Percentiles rank a stretch among this genome's conserved stretches.
These are phyloP conservation scores for Linaria vulgaris DNA, from an alignment of 257 asterid genomes.

Conservation along the genomic window DNA sequence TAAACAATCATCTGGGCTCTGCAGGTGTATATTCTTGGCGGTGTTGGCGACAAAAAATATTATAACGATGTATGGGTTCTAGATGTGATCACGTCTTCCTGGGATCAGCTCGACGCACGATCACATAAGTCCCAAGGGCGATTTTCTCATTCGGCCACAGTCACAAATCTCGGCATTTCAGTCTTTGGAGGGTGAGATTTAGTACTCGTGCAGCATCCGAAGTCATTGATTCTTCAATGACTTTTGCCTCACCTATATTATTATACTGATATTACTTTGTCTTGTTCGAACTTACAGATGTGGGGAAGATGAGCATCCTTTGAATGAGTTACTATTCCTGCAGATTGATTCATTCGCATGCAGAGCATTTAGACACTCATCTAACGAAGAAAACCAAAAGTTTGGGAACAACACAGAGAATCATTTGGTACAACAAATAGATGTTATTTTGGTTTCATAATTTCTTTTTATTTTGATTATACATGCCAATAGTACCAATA, in stretches of 20 bases:
- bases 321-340: slow-evolving; percentile 72
- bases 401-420: slow-evolving; percentile 35
- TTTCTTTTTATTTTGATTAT: neutral
- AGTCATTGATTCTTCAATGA: neutral
- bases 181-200: slow-evolving; percentile 81
- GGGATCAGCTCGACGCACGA: slow-evolving; percentile 61
- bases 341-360: slow-evolving; percentile 40
- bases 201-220: neutral
- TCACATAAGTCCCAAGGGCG: slow-evolving; percentile 70
- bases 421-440: slow-evolving; percentile 32
- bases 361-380: slow-evolving; percentile 32
- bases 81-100: slow-evolving; percentile 52
- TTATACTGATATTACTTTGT: neutral
- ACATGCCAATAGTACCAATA: slow-evolving; percentile 1
- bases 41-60: slow-evolving; percentile 84
- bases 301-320: slow-evolving; percentile 96
- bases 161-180: slow-evolving; percentile 56
- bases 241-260: neutral
- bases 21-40: slow-evolving; percentile 81
- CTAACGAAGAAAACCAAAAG: slow-evolving; percentile 39
- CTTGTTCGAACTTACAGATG: slow-evolving; percentile 48
- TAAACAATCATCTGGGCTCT: neutral
- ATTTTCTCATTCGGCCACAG: slow-evolving; percentile 84
- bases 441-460: neutral
- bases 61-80: slow-evolving; percentile 84